Conservation (phyloP, 1,139 yeast genomes). For the Debaryomyces sp. region DNA sequence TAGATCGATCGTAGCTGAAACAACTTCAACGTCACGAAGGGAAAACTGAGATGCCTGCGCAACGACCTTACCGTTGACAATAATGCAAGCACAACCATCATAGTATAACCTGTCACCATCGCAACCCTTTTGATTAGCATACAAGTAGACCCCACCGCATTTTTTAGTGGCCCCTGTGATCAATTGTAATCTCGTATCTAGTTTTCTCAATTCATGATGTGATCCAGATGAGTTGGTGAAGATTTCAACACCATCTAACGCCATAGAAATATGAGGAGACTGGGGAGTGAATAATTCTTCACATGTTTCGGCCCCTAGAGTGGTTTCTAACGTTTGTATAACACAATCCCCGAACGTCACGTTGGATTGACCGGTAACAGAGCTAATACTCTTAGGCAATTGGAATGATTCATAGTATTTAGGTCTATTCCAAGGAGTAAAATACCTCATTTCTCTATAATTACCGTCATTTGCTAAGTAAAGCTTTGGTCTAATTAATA, state of each 20-base stretch:
- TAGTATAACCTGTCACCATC: constrained; percentile 97
- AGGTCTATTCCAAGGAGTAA: constrained; percentile 90
- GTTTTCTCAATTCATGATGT: constrained; percentile 91
- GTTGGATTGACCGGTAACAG: constrained; percentile 60
- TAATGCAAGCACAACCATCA: constrained; percentile 95
- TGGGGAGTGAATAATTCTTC: constrained; percentile 97
- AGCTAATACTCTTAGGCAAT: constrained; percentile 69
- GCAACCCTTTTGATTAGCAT: constrained; percentile 95
- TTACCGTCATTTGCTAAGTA: constrained; percentile 97
- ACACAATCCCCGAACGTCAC: constrained; percentile 92
- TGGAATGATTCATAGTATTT: constrained; percentile 70
- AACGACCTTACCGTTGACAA: constrained; percentile 85
- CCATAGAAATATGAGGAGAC: constrained; percentile 90
- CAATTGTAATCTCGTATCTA: constrained; percentile 79
- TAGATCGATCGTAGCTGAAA: constrained; percentile 89
- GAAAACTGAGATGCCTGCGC: constrained; percentile 95
- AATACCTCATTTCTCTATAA: constrained; percentile 95
- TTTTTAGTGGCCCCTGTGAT: constrained; percentile 91
- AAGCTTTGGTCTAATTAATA: constrained; percentile 87
- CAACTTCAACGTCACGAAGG: constrained; percentile 86
- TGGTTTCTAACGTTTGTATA: constrained; percentile 78
- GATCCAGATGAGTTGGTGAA: constrained; percentile 95
- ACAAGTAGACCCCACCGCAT: constrained; percentile 94
- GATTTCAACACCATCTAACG: constrained; percentile 94
- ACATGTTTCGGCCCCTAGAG: constrained; percentile 94